A percentile compares a stretch with the other conserved stretches of the same genome.
Conservation (phyloP, 192 early-diverging fungal genomes). For the Rhizoclosmatium sp. region DNA sequence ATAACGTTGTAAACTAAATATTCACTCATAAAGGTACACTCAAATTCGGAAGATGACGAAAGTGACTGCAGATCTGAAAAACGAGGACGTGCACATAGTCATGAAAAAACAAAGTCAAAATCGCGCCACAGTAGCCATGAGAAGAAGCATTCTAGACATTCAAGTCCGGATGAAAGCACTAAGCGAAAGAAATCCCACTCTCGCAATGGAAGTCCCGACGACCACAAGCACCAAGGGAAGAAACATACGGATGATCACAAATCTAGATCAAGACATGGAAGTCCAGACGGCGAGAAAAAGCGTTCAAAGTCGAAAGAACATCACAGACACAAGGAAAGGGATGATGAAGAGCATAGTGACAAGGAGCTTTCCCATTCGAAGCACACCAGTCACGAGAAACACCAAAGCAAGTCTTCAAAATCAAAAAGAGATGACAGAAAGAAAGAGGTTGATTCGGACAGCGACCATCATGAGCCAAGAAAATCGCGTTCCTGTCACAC, state of each 20-base stretch:
- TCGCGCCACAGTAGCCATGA: neutral
- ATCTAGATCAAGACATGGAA: neutral
- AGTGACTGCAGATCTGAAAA: neutral
- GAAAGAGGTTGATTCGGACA: too few species aligned
- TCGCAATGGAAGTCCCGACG: constrained; percentile 3
- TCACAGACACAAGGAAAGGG: neutral
- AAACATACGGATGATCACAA: neutral
- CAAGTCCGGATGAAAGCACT: neutral
- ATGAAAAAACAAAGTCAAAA: constrained; percentile 13
- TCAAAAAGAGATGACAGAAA: too few species aligned
- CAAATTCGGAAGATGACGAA: neutral
- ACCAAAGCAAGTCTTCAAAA: neutral
- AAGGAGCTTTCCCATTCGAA: neutral
- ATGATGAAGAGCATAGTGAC: neutral
- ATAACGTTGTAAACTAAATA: neutral
- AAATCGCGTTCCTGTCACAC: too few species aligned
- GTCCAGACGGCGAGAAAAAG: neutral
- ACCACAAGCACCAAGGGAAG: neutral
- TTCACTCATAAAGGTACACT: constrained; percentile 1
- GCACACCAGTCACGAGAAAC: neutral
- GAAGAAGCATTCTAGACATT: neutral
- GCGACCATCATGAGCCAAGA: too few species aligned
- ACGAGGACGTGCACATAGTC: neutral
- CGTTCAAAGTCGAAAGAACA: neutral
- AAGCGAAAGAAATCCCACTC: neutral